Conservation (phyloP, 805 yeast genomes). For the Zygosaccharomyces bisporus region DNA sequence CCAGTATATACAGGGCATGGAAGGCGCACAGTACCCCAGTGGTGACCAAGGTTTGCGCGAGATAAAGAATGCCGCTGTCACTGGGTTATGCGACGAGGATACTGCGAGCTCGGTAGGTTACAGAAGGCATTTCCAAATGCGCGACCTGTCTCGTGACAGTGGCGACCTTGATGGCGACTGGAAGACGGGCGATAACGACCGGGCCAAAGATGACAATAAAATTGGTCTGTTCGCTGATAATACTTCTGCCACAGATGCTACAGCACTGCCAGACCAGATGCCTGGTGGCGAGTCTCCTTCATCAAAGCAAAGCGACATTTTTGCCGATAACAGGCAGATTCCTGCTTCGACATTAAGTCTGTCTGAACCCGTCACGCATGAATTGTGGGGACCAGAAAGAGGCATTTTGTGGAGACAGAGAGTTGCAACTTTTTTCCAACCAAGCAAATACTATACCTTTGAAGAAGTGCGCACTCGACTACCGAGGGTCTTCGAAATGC, state of each 20-base stretch:
- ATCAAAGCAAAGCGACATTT: constrained; percentile 24
- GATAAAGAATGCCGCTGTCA: constrained; percentile 50
- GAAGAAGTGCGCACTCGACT: constrained; percentile 40
- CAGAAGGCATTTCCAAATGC: neutral
- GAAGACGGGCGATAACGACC: neutral
- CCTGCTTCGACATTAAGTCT: constrained; percentile 14
- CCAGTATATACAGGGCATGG: constrained; percentile 38
- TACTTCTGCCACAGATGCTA: constrained; percentile 19
- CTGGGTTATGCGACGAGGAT: constrained; percentile 32
- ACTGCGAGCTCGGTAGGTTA: constrained; percentile 12
- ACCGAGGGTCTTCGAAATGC: constrained; percentile 36
- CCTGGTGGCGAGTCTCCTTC: constrained; percentile 29
- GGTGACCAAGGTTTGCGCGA: constrained; percentile 63
- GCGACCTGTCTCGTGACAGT: constrained; percentile 3
- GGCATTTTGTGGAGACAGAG: constrained; percentile 17
- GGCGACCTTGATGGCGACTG: neutral
- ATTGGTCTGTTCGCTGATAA: constrained; percentile 4
- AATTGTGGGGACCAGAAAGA: constrained; percentile 15
- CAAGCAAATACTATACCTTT: constrained; percentile 45
- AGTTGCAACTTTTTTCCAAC: constrained; percentile 43
- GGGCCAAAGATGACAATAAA: neutral
- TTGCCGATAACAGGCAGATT: constrained; percentile 25
- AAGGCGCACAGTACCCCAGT: constrained; percentile 50
- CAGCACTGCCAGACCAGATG: constrained; percentile 13
- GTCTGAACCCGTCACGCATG: constrained; percentile 25